These are phyloP conservation scores for Phialophora macrospora DNA, from an alignment of 2,329 filamentous ascomycete genomes.

Conservation along the genomic window DNA sequence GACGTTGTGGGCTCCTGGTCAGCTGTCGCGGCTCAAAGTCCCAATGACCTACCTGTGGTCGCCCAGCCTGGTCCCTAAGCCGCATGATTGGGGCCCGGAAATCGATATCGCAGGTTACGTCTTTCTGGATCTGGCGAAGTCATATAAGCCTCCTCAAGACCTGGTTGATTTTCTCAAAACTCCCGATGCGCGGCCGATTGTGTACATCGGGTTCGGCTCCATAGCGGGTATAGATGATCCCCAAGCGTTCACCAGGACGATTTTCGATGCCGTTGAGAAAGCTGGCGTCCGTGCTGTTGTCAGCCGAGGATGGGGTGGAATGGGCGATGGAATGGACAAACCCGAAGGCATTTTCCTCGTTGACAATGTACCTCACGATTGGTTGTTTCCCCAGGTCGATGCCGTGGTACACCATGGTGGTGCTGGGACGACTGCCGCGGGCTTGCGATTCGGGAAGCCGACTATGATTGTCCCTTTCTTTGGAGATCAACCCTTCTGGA, in stretches of 20 bases:
- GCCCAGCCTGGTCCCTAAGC: slow-evolving; percentile 56
- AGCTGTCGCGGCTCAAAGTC: slow-evolving; percentile 73
- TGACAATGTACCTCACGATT: slow-evolving; percentile 47
- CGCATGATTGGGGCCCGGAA: slow-evolving; percentile 60
- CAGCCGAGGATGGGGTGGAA: slow-evolving; percentile 48
- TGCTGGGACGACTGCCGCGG: slow-evolving; percentile 47
- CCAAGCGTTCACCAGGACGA: slow-evolving; percentile 43
- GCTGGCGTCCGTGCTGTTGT: slow-evolving; percentile 46
- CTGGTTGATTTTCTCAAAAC: slow-evolving; percentile 43
- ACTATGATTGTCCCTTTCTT: slow-evolving; percentile 51
- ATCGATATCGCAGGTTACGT: slow-evolving; percentile 61
- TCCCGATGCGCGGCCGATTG: slow-evolving; percentile 40
- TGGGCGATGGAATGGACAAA: slow-evolving; percentile 42
- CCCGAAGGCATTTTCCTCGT: slow-evolving; percentile 44
- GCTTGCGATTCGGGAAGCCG: slow-evolving; percentile 45
- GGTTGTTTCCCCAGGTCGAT: slow-evolving; percentile 47
- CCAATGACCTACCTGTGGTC: slow-evolving; percentile 75
- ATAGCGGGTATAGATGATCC: slow-evolving; percentile 47
- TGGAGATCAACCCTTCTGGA: slow-evolving; percentile 56
- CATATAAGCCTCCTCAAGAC: slow-evolving; percentile 50
- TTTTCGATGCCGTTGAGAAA: slow-evolving; percentile 45
- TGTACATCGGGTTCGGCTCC: slow-evolving; percentile 47
- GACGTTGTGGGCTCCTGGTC: slow-evolving; percentile 75
- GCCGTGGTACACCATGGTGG: slow-evolving; percentile 48
- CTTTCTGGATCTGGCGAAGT: slow-evolving; percentile 56